A percentile compares a stretch with the other conserved stretches of the same genome.
Evolutionary conservation across 768 basidiomycete species (phyloP).

Genomic region (Hygrophorus pudorinus): DNA sequence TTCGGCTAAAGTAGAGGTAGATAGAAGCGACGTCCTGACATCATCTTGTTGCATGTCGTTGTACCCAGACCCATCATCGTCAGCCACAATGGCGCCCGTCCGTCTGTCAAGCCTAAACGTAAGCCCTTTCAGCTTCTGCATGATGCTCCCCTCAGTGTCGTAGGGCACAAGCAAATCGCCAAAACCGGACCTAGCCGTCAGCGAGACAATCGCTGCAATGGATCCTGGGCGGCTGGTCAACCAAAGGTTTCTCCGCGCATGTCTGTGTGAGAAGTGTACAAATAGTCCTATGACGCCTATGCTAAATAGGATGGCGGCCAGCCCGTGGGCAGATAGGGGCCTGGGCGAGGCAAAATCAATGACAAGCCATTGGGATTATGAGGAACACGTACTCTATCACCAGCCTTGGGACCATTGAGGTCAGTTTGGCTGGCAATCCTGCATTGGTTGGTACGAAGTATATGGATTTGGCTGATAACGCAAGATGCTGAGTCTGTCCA

Average conservation of each 20-base stretch:
- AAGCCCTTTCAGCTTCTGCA: conserved; percentile 38
- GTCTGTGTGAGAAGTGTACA: conserved; percentile 38
- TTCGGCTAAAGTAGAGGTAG: too few relatives aligned
- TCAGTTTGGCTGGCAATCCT: conserved; percentile 29
- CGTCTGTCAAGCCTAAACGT: conserved; percentile 44
- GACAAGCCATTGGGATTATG: background rate
- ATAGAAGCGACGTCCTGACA: conserved; percentile 19
- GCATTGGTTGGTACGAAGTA: conserved; percentile 41
- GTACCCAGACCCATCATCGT: conserved; percentile 27
- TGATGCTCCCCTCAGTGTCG: conserved; percentile 36
- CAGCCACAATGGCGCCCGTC: conserved; percentile 54
- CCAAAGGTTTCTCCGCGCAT: conserved; percentile 36
- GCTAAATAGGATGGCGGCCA: conserved; percentile 37
- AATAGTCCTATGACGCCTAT: conserved; percentile 38
- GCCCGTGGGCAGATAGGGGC: conserved; percentile 38
- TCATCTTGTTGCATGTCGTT: conserved; percentile 21
- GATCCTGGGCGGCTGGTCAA: conserved; percentile 49
- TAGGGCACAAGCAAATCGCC: conserved; percentile 53
- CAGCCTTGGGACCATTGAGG: conserved; percentile 36
- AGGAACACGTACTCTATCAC: conserved; percentile 43
- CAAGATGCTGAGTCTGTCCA: conserved; percentile 42
- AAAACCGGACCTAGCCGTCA: conserved; percentile 53
- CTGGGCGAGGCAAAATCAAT: conserved; percentile 21
- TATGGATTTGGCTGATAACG: conserved; percentile 44
- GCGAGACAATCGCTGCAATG: conserved; percentile 44